Percentiles rank a stretch among this genome's conserved stretches.
Evolutionary conservation across 2,329 filamentous ascomycete genomes (phyloP).

Genomic region (Paraconiothyrium brasiliense): DNA sequence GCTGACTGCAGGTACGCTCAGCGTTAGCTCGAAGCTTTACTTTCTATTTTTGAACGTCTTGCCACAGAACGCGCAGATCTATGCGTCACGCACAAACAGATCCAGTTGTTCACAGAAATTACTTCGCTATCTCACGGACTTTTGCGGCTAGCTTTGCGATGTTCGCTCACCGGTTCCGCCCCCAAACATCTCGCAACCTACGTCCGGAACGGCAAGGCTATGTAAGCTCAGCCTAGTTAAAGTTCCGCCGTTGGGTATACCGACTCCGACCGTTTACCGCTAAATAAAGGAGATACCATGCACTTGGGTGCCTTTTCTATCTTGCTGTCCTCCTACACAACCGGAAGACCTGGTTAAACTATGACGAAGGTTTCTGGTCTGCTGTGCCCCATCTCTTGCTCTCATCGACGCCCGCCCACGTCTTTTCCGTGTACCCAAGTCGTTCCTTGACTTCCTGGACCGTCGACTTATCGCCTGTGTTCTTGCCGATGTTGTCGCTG

Average conservation of each 20-base stretch:
- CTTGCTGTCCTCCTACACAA: neutral
- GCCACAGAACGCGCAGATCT: constrained; percentile 9
- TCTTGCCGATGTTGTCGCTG: constrained; percentile 88
- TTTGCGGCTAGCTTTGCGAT: constrained; percentile 13
- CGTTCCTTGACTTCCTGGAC: constrained; percentile 85
- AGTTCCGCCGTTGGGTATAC: constrained; percentile 8
- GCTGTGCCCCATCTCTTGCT: constrained; percentile 77
- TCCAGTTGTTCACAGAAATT: neutral
- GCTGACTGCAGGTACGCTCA: constrained; percentile 4
- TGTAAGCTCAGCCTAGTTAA: constrained; percentile 13
- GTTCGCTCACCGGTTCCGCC: neutral
- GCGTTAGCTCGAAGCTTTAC: neutral
- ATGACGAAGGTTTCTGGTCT: constrained; percentile 31
- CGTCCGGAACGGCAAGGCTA: constrained; percentile 4
- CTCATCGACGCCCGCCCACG: constrained; percentile 87
- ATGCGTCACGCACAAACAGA: neutral
- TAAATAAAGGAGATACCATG: constrained; percentile 5
- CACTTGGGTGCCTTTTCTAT: neutral
- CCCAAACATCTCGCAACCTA: constrained; percentile 5
- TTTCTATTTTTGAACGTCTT: constrained; percentile 9
- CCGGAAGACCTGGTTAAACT: neutral
- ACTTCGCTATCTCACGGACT: neutral
- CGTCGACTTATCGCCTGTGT: constrained; percentile 84
- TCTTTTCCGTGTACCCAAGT: constrained; percentile 85
- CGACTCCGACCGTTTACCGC: constrained; percentile 9